These are phyloP conservation scores for Starmerella bombicola DNA, from an alignment of 805 yeast genomes.

Conservation along the genomic window DNA sequence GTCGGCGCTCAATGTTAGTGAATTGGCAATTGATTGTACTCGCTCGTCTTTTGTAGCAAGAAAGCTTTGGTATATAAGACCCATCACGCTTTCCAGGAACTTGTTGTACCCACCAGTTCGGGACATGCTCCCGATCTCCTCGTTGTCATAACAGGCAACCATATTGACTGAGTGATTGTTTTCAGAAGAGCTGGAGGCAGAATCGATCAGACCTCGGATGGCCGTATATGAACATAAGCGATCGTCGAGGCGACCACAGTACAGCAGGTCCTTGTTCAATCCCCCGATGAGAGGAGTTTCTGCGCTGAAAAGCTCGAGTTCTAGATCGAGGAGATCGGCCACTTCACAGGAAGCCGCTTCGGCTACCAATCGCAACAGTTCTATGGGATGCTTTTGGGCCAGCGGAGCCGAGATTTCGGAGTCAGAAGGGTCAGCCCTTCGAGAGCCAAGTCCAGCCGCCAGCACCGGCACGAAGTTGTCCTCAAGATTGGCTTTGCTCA, in stretches of 20 bases:
- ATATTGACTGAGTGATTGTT: constrained; percentile 31
- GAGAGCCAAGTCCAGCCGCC: constrained; percentile 47
- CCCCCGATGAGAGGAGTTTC: constrained; percentile 81
- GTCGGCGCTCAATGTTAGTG: constrained; percentile 82
- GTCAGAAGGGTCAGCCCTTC: constrained; percentile 28
- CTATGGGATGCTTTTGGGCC: constrained; percentile 64
- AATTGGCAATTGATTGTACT: constrained; percentile 35
- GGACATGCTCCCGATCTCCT: constrained; percentile 84
- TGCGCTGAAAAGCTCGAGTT: constrained; percentile 74
- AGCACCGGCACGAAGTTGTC: constrained; percentile 77
- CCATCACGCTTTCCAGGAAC: constrained; percentile 66
- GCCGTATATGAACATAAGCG: constrained; percentile 78
- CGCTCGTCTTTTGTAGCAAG: constrained; percentile 32
- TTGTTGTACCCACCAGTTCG: constrained; percentile 98
- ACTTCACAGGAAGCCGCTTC: constrained; percentile 42
- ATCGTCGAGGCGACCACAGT: constrained; percentile 84
- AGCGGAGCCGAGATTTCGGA: constrained; percentile 39
- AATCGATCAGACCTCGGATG: constrained; percentile 43
- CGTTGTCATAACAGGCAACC: constrained; percentile 81
- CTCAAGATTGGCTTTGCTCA: constrained; percentile 61
- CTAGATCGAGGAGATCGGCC: constrained; percentile 72
- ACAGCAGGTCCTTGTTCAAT: constrained; percentile 73
- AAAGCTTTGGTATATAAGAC: constrained; percentile 50
- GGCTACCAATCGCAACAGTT: constrained; percentile 58
- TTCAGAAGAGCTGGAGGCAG: constrained; percentile 24